Evolutionary conservation across 306 rosid species (phyloP), one percentile per base, ranked within the genome.

Genomic region (Delonix regia): DNA sequence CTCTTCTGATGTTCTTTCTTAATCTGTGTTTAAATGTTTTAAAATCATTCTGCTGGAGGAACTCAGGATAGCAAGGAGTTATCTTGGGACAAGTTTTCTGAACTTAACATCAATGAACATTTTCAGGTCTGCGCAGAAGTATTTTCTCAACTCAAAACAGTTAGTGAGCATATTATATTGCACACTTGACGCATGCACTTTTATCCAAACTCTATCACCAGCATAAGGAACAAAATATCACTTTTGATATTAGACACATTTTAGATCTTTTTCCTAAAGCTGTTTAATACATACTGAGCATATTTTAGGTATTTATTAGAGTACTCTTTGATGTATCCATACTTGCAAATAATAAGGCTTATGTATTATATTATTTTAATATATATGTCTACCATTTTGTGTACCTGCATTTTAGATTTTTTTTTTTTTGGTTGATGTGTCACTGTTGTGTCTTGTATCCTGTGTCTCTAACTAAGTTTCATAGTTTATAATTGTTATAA

Each of bases 51-150:
- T 83, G 65, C 70, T 84, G 87, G 81, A 63, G 81, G 76, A 82
- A 87, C 72, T 64, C 86, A 92, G 90, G 88, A 86, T 66, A 79
- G 77, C 84, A 88, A 90, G 80, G 89, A 85, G 74, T 84, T 82
- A 56, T 83, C 90, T 64, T 81, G 89, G 87, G 91, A 87, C 78
- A 85, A 84, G 88, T 87, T 94, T 39, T 78, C 92, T 63, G 85
- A 87, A 78, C 88, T 85, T 75, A 84, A 89, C 74, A 85, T 87
- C 68, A 78, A 85, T 30, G 86, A 84, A 68, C 78, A 78, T 61
- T 80, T 81, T 87, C 85, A 86, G 93, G 91, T 88, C 62, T 80
- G 64, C 72, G 53, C 56, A 47, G 48, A 73, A 8, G 27, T 28
- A 63, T 73, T 49, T 69, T 52, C 70, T 82, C 45, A 34, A 38